A percentile compares a stretch with the other conserved stretches of the same genome.
These are phyloP conservation scores for Termitomyces sp. DNA, from an alignment of 768 basidiomycete genomes.

Conservation along the genomic window DNA sequence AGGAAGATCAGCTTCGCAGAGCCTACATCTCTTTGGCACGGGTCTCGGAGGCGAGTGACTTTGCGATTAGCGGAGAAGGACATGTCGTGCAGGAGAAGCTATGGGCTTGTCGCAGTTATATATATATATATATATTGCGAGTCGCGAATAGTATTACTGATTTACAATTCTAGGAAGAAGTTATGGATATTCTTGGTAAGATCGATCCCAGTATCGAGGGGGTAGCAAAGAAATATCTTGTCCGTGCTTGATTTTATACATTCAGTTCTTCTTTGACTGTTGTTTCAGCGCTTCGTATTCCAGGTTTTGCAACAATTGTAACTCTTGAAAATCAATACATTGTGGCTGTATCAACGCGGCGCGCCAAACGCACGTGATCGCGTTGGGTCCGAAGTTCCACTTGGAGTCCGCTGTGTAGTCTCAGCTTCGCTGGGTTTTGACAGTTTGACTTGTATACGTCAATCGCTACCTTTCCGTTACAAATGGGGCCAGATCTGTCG, in stretches of 20 bases:
- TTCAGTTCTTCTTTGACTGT: too few species aligned
- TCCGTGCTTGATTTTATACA: not conserved
- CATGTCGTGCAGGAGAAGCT: slow-evolving; percentile 8
- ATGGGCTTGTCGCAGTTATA: slow-evolving; percentile 8
- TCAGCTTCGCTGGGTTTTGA: too few species aligned
- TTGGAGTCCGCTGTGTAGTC: too few species aligned
- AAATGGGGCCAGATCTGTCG: too few species aligned
- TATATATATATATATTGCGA: not conserved
- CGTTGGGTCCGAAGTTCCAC: too few species aligned
- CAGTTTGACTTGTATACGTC: too few species aligned
- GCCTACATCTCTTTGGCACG: slow-evolving; percentile 9
- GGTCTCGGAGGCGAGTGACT: slow-evolving; percentile 12
- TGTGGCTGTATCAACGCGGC: too few species aligned
- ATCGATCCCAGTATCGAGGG: slow-evolving; percentile 8
- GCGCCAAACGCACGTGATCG: too few species aligned
- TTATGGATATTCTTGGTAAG: slow-evolving; percentile 7
- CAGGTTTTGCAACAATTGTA: not conserved
- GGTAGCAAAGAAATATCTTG: slow-evolving; percentile 5
- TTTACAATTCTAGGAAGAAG: slow-evolving; percentile 4
- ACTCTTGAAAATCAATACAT: slow-evolving; percentile 3
- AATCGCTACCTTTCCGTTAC: too few species aligned
- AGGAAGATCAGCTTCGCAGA: slow-evolving; percentile 9
- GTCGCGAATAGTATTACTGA: not conserved
- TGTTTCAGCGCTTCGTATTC: too few species aligned
- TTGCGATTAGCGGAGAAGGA: slow-evolving; percentile 4